Evolutionary conservation across 2,329 filamentous ascomycete genomes (phyloP), one percentile per base, ranked within the genome.

Genomic region (Mariannaea elegans): DNA sequence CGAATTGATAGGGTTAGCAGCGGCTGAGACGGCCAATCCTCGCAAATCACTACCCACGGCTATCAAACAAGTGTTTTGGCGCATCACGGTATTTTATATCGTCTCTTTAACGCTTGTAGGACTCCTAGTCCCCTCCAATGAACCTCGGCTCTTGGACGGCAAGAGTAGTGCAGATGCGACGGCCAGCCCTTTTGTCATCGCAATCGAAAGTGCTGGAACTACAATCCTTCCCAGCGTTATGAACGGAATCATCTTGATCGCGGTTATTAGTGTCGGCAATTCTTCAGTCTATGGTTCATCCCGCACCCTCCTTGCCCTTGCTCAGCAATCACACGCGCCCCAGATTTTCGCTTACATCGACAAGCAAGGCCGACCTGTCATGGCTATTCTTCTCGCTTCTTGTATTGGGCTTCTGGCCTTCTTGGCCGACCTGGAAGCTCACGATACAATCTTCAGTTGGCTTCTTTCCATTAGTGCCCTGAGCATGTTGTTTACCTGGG

Each of bases 1-100:
- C 0, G 90, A 93, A 72, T 80, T 92, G 4, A 89, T 93, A 39
- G 91, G 90, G 44, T 82, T 93, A 6, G 90, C 90, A 3, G 90
- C 91, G 1, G 91, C 90, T 19, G 91, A 94, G 73, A 90, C 90
- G 0, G 87, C 84, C n/a, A 92, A 93, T 69, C 91, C 91, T 3
- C 84, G 90, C 51, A 92, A 94, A 72, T 91, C 90, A 1, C 82
- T 97, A 1, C 94, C 94, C 0, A 92, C 87, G 0, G 94, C 94
- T n/a, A 89, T 95, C 71, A 96, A 96, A 78, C 93, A 97, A 74
- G 93, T 97, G 18, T 97, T 97, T 75, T 97, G 93, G 93, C 90
- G 94, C 69, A 96, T 97, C 72, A 87, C 88, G 2, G 82, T 96
- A 56, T 97, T 97, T 80, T 97, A 97, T 78, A 83, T 97, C 48